phyloP scores from a whole-genome alignment of 2,329 filamentous ascomycete species.

The Botrytis fabae region DNA sequence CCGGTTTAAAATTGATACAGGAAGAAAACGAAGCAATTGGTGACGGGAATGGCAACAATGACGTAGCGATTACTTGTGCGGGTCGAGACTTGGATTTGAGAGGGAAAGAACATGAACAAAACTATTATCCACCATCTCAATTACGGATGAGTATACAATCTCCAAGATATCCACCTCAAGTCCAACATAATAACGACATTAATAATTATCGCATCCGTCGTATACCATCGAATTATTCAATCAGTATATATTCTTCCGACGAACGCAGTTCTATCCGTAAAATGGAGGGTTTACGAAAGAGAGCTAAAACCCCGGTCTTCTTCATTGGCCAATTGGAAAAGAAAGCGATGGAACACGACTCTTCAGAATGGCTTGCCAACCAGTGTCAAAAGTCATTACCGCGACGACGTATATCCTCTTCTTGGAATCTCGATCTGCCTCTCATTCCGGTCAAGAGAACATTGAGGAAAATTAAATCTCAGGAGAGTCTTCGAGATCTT shows the following conservation, averaged over 20 bases:
- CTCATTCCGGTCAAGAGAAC: slow-evolving; percentile 22
- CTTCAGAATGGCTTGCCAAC: slow-evolving; percentile 32
- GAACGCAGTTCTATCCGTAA: slow-evolving; percentile 5
- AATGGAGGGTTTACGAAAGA: slow-evolving; percentile 22
- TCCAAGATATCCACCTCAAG: slow-evolving; percentile 1
- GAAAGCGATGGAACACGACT: slow-evolving; percentile 23
- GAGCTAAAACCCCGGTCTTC: slow-evolving; percentile 38
- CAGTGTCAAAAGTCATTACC: slow-evolving; percentile 33
- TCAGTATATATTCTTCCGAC: slow-evolving; percentile 25
- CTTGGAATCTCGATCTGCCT: slow-evolving; percentile 18
- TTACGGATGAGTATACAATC: slow-evolving; percentile 2
- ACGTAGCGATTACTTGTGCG: slow-evolving; percentile 8
- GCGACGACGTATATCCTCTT: slow-evolving; percentile 21
- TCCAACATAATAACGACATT: slow-evolving; percentile 3
- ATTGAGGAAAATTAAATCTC: slow-evolving; percentile 38
- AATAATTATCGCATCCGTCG: slow-evolving; percentile 1
- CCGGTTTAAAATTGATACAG: slow-evolving; percentile 22
- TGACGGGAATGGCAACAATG: slow-evolving; percentile 12
- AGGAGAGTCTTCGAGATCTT: slow-evolving; percentile 35
- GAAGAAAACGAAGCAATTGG: slow-evolving; percentile 16
- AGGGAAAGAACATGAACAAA: slow-evolving; percentile 10
- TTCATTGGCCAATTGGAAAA: slow-evolving; percentile 37
- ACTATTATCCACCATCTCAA: slow-evolving; percentile 14
- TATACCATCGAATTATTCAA: slow-evolving; percentile 22
- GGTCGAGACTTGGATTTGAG: slow-evolving; percentile 12